phyloP scores from a whole-genome alignment of 352 stramenopile species.

The Phytophthora idaei region DNA sequence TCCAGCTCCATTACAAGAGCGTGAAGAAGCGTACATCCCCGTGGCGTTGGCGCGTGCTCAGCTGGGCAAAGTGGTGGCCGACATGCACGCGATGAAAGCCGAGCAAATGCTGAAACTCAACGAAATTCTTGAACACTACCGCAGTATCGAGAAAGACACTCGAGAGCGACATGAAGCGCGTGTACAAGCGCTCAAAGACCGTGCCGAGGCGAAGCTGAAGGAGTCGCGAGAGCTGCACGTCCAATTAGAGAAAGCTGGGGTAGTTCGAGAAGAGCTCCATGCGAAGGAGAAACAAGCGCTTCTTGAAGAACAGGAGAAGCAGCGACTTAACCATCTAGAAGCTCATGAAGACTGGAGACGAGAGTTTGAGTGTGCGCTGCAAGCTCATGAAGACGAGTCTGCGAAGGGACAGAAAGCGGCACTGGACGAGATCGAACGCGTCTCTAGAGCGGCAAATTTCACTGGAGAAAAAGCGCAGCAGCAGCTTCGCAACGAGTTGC shows the following conservation, averaged over 20 bases:
- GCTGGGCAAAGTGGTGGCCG: constrained; percentile 66
- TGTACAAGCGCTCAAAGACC: constrained; percentile 51
- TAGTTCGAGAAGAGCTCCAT: constrained; percentile 23
- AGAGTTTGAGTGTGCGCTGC: constrained; percentile 43
- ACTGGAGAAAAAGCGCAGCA: constrained; percentile 16
- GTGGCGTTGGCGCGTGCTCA: constrained; percentile 66
- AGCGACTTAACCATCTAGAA: constrained; percentile 37
- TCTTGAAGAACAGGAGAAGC: constrained; percentile 26
- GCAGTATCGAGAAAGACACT: constrained; percentile 61
- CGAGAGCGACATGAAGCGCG: constrained; percentile 59
- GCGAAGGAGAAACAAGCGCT: constrained; percentile 19
- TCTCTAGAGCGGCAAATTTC: constrained; percentile 17
- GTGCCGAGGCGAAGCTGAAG: constrained; percentile 38
- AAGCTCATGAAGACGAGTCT: constrained; percentile 60
- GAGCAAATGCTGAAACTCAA: constrained; percentile 58
- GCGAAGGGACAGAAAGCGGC: constrained; percentile 17
- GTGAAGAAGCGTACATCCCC: constrained; percentile 75
- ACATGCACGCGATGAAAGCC: constrained; percentile 82
- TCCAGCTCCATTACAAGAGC: constrained; percentile 20
- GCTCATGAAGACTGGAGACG: constrained; percentile 28
- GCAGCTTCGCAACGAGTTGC: constrained; percentile 36
- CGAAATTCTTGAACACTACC: constrained; percentile 61
- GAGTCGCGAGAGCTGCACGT: constrained; percentile 35
- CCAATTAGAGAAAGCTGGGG: constrained; percentile 35
- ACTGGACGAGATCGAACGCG: constrained; percentile 31